Base-by-base conservation (phyloP, 495 filamentous ascomycete species). In the Achaetomiella virescens region DNA sequence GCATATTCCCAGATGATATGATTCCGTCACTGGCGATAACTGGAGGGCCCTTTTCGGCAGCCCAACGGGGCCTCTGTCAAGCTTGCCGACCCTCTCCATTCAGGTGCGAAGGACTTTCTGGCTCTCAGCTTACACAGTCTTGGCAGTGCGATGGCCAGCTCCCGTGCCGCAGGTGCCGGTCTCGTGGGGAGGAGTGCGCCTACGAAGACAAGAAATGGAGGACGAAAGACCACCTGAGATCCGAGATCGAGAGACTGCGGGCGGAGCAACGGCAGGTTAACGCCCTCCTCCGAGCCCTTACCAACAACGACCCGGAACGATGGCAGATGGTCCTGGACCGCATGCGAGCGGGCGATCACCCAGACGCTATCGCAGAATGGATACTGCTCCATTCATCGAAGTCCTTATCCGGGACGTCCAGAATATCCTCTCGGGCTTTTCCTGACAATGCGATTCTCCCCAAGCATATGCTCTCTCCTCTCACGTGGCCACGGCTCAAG, bases 201-300 rank as follows among this genome's bases (percentile, higher is more conserved):
- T 68, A 66, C 46, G 64, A 68, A 24, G 66, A 66, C 57, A 66
- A 68, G 40, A 68, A 65, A 47, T 66, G 61, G 64, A 51, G 66
- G 18, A 68, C 66, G 24, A 68, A 68, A 51, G 66, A 66, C 53
- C 66, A 68, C 38, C 43, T 68, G n/a, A 55, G 66, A 20, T 66
- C 61, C 31, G 66, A 68, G 48, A 66, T 68, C 14, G 61, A 66
- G 48, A 57, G 64, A 11, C 55, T 68, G 31, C 59, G 64, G 36
- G 47, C 54, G 1, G 66, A 66, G 20, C 64, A 68, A 25, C 66
- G 60, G 10, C 64, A 61, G 36, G 59, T 59, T 18, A 57, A 63
- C n/a, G 64, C 64, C 0, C 31, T 68, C 9, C 62, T 68, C n/a
- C 59, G 54, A 11, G 63, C 66, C 1, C 61, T 68, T 8, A 54